Evolutionary conservation across 139 green algal species (phyloP).

Genomic region (Ettlia oleoabundans): DNA sequence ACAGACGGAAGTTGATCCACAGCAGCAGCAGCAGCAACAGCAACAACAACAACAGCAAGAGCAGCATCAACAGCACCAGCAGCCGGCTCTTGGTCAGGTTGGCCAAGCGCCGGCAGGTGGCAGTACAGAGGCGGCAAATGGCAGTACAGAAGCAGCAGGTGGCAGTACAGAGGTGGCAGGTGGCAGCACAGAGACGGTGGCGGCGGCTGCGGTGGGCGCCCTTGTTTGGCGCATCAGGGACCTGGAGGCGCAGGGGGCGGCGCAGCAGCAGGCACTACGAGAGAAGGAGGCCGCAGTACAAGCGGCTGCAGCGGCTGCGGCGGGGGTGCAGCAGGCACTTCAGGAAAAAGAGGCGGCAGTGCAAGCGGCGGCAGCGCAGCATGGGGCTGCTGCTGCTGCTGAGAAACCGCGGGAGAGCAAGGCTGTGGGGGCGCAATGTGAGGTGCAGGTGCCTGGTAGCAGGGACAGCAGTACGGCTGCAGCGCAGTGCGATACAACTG

Average conservation of each 20-base stretch:
- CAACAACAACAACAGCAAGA: neutral
- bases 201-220: neutral
- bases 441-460: too few species aligned
- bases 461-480: too few species aligned
- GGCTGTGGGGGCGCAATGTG: constrained; percentile 7
- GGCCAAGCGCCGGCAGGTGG: neutral
- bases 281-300: neutral
- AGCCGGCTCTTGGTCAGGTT: too few species aligned
- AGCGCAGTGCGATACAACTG: too few species aligned
- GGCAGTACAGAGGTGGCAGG: neutral
- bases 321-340: neutral
- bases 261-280: neutral
- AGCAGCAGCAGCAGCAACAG: neutral
- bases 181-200: neutral
- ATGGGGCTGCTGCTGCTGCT: too few species aligned
- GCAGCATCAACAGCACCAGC: neutral
- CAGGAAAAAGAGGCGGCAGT: neutral
- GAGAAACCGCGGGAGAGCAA: too few species aligned
- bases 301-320: too few species aligned
- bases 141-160: neutral
- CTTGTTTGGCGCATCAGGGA: neutral
- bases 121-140: neutral
- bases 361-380: too few species aligned
- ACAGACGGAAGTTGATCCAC: neutral
- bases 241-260: neutral